Evolutionary conservation across 371 early-diverging fungal species (phyloP).

Genomic region (Umbelopsis sp.): DNA sequence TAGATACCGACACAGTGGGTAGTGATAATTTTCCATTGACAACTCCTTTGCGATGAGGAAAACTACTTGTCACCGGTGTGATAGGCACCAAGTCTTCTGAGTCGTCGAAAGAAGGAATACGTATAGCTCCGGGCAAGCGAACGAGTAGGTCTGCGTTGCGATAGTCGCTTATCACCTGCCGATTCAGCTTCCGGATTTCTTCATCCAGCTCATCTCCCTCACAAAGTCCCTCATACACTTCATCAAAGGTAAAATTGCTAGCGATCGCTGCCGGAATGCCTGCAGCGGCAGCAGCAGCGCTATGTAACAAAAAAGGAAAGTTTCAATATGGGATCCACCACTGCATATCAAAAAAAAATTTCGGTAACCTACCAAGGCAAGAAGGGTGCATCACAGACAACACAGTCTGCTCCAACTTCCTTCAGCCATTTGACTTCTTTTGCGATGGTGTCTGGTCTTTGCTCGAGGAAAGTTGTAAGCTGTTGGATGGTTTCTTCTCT

Average conservation of each 20-base stretch:
- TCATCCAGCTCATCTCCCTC: conserved; percentile 59
- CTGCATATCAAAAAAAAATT: background rate
- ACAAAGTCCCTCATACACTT: conserved; percentile 66
- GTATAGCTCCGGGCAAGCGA: conserved; percentile 71
- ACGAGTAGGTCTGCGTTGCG: conserved; percentile 62
- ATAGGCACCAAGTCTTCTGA: conserved; percentile 39
- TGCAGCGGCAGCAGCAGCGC: conserved; percentile 60
- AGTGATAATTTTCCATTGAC: conserved; percentile 49
- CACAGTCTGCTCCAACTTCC: conserved; percentile 61
- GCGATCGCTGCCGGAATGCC: conserved; percentile 70
- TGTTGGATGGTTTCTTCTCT: conserved; percentile 56
- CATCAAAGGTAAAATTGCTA: conserved; percentile 83
- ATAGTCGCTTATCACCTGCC: conserved; percentile 59
- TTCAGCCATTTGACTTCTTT: conserved; percentile 60
- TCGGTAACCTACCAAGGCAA: conserved; percentile 58
- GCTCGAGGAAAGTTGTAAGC: conserved; percentile 48
- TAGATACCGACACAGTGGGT: conserved; percentile 41
- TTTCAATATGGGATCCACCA: background rate
- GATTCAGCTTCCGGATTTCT: conserved; percentile 53
- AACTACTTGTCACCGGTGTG: conserved; percentile 34
- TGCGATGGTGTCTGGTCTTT: conserved; percentile 49
- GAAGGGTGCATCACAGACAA: conserved; percentile 73
- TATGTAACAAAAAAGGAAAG: conserved; percentile 23
- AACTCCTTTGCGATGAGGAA: conserved; percentile 36
- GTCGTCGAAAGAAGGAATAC: conserved; percentile 67